Evolutionary conservation across 2,329 filamentous ascomycete species (phyloP), one percentile per base, ranked within the genome.

Genomic region (Colletotrichum sp.): DNA sequence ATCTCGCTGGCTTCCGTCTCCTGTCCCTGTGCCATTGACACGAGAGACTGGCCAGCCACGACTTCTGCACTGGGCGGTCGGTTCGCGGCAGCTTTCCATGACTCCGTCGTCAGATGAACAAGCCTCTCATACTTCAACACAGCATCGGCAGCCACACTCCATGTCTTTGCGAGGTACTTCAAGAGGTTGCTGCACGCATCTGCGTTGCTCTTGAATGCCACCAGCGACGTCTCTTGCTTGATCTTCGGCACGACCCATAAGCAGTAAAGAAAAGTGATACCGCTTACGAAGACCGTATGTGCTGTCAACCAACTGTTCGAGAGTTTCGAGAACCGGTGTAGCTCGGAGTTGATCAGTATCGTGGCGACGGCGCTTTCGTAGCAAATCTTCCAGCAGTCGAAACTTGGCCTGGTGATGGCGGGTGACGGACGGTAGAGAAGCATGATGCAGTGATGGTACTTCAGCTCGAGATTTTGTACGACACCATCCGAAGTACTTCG

Each of bases 71-170:
- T 66, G 5, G 63, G 63, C 3, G 63, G 63, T 13, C 36, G 63
- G 36, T 66, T 44, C 8, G 63, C 36, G 6, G 34, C 36, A 30
- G 59, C 26, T 15, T 66, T 49, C 63, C 63, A 66, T 13, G 63
- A 66, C 26, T 66, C 63, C 12, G 26, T 18, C 12, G 63, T 66
- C 5, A 66, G 21, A 13, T 44, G 9, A 2, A 66, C 34, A 2
- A 66, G 68, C 55, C 80, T 63, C 28, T 81, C 79, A 8, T 81
- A 79, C 71, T 84, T 84, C 66, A 80, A 81, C 49, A 82, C 80
- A 8, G 80, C 78, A n/a, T 85, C 84, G 36, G 86, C 86, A 34
- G 87, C 86, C 16, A 81, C 80, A 21, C 78, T 80, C 80, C 80
- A 81, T 5, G 80, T 79, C 36, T 71, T 79, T 1, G 75, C 79